Conservation (phyloP, 2,329 filamentous ascomycete species). For the Zopfia rhizophila region DNA sequence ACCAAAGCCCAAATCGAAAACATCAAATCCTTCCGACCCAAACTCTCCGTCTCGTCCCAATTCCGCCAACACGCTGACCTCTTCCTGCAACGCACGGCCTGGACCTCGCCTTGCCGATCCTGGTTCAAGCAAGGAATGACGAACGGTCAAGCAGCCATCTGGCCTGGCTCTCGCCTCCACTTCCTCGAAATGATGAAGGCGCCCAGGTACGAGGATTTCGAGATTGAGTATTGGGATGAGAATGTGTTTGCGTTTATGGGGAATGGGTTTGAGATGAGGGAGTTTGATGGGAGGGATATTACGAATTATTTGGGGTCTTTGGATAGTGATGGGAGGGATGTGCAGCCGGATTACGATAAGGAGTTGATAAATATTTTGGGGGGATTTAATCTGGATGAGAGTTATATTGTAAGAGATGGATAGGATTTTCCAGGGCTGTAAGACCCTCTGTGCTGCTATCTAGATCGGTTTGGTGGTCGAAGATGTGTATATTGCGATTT, state of each 20-base stretch:
- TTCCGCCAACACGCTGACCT: slow-evolving; percentile 55
- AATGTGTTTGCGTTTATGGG: slow-evolving; percentile 56
- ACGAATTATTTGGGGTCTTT: slow-evolving; percentile 57
- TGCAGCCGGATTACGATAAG: slow-evolving; percentile 55
- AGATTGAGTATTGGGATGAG: slow-evolving; percentile 52
- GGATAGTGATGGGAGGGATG: slow-evolving; percentile 50
- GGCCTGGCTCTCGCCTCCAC: slow-evolving; percentile 50
- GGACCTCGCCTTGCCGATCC: slow-evolving; percentile 22
- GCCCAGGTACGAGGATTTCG: slow-evolving; percentile 55
- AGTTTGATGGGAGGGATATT: slow-evolving; percentile 60
- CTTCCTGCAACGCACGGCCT: slow-evolving; percentile 37
- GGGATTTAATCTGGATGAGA: slow-evolving; percentile 41
- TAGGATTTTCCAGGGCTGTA: slow-evolving; percentile 2
- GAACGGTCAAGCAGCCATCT: slow-evolving; percentile 53
- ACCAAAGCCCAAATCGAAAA: slow-evolving; percentile 55
- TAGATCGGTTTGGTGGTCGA: no score
- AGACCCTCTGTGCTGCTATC: no score
- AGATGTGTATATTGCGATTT: no score
- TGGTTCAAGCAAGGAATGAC: slow-evolving; percentile 30
- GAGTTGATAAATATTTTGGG: slow-evolving; percentile 51
- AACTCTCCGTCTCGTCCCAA: slow-evolving; percentile 38
- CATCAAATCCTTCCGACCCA: slow-evolving; percentile 53
- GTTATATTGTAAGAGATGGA: slow-evolving; percentile 34
- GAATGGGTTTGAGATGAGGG: slow-evolving; percentile 57
- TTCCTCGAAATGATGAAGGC: slow-evolving; percentile 51